A percentile compares a stretch with the other conserved stretches of the same genome.
phyloP scores from a whole-genome alignment of 2,329 filamentous ascomycete genomes.

The Pseudopithomyces maydicus region DNA sequence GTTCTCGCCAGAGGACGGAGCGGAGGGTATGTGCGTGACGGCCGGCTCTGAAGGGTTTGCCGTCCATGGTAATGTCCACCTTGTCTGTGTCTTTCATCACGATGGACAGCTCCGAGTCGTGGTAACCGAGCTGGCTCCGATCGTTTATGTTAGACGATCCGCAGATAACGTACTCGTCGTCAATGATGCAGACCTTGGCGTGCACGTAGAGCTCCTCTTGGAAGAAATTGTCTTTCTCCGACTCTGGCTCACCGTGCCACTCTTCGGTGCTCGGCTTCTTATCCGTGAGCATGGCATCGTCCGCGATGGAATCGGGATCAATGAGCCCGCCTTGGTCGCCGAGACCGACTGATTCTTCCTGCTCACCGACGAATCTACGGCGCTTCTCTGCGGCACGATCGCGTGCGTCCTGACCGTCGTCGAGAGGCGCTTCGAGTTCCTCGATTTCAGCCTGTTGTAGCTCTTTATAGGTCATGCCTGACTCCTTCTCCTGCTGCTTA shows the following conservation, averaged over 20 bases:
- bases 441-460: constrained; percentile 88
- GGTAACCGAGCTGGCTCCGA: constrained; percentile 81
- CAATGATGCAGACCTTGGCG: constrained; percentile 85
- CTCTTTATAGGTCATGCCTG: constrained; percentile 83
- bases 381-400: constrained; percentile 53
- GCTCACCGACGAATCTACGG: constrained; percentile 50
- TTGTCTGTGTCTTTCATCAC: constrained; percentile 83
- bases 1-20: constrained; percentile 86
- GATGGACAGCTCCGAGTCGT: constrained; percentile 89
- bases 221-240: constrained; percentile 85
- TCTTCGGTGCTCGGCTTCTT: constrained; percentile 68
- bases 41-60: constrained; percentile 76
- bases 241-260: constrained; percentile 75
- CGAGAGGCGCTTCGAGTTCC: constrained; percentile 70
- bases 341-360: constrained; percentile 44
- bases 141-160: constrained; percentile 93
- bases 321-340: constrained; percentile 46
- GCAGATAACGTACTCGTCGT: constrained; percentile 84
- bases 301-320: constrained; percentile 70
- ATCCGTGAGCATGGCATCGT: constrained; percentile 79
- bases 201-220: constrained; percentile 98
- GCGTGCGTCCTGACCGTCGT: constrained; percentile 45
- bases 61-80: constrained; percentile 77
- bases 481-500: constrained; percentile 75
- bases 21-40: constrained; percentile 81